Evolutionary conservation across 331 rosid species (phyloP).

Genomic region (Prunus yedoensis): DNA sequence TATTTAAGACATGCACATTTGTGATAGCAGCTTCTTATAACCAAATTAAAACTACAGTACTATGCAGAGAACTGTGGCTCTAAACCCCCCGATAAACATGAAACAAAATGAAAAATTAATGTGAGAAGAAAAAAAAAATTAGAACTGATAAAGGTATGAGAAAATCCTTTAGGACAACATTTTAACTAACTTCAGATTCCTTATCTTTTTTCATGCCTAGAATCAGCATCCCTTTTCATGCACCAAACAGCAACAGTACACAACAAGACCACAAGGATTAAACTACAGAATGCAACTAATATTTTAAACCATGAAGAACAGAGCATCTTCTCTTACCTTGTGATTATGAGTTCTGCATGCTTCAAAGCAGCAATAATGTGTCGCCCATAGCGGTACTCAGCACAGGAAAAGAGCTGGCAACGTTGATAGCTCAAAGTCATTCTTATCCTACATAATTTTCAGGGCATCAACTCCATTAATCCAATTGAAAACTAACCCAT

Average conservation of each 20-base stretch:
- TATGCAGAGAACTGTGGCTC: neutral
- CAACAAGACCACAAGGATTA: neutral
- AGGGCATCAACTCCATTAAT: slow-evolving; percentile 14
- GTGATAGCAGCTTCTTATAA: too few species aligned
- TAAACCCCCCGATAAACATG: neutral
- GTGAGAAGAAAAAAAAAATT: neutral
- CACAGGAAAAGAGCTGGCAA: slow-evolving; percentile 94
- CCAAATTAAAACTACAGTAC: neutral
- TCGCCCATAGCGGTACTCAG: slow-evolving; percentile 85
- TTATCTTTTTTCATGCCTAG: neutral
- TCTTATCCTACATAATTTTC: slow-evolving; percentile 63
- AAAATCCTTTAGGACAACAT: neutral
- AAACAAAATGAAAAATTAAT: too few species aligned
- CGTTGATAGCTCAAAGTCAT: slow-evolving; percentile 89
- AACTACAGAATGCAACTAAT: neutral
- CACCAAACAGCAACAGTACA: neutral
- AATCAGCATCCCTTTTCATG: neutral
- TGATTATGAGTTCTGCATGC: slow-evolving; percentile 84
- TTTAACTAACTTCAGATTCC: too few species aligned
- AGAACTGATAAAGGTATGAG: neutral
- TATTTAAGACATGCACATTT: too few species aligned
- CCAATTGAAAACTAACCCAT: neutral
- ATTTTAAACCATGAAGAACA: neutral
- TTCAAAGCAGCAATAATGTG: slow-evolving; percentile 79
- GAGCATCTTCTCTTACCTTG: slow-evolving; percentile 58